phyloP scores from a whole-genome alignment of 352 stramenopile species.

The Globisporangium sylvaticum region DNA sequence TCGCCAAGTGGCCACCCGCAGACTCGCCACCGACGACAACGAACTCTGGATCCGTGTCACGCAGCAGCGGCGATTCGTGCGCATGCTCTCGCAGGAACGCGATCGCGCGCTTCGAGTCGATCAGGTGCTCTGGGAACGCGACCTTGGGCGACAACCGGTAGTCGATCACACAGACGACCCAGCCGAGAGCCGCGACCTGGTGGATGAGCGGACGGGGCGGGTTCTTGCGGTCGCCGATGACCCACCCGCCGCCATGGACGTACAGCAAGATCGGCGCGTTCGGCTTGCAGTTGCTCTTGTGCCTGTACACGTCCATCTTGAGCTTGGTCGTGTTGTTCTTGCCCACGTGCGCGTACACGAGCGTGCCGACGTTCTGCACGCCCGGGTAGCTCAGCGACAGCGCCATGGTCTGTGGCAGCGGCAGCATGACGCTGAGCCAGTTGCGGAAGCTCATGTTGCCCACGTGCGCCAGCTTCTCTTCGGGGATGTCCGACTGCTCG shows the following conservation, averaged over 20 bases:
- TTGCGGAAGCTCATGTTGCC: slow-evolving; percentile 38
- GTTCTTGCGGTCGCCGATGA: slow-evolving; percentile 50
- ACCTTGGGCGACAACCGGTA: slow-evolving; percentile 61
- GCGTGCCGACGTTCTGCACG: slow-evolving; percentile 34
- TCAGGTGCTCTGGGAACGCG: slow-evolving; percentile 54
- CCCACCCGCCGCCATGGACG: slow-evolving; percentile 63
- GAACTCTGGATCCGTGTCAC: slow-evolving; percentile 44
- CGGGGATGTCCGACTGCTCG: slow-evolving; percentile 28
- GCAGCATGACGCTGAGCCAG: slow-evolving; percentile 51
- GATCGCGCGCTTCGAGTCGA: slow-evolving; percentile 60
- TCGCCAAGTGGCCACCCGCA: slow-evolving; percentile 63
- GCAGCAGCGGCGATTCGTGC: slow-evolving; percentile 11
- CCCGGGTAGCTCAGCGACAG: slow-evolving; percentile 42
- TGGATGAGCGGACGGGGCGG: slow-evolving; percentile 49
- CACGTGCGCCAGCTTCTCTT: slow-evolving; percentile 28
- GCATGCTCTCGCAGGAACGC: slow-evolving; percentile 46
- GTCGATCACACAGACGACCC: slow-evolving; percentile 68
- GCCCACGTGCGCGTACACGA: slow-evolving; percentile 54
- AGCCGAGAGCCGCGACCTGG: slow-evolving; percentile 49
- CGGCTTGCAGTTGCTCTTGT: slow-evolving; percentile 22
- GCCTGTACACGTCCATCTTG: slow-evolving; percentile 66
- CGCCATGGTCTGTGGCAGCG: slow-evolving; percentile 46
- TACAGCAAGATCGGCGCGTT: slow-evolving; percentile 67
- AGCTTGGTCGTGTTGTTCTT: slow-evolving; percentile 44
- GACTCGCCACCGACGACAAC: slow-evolving; percentile 63